phyloP scores from a whole-genome alignment of 176 grass and related monocot species.

The Oryza officinalis region DNA sequence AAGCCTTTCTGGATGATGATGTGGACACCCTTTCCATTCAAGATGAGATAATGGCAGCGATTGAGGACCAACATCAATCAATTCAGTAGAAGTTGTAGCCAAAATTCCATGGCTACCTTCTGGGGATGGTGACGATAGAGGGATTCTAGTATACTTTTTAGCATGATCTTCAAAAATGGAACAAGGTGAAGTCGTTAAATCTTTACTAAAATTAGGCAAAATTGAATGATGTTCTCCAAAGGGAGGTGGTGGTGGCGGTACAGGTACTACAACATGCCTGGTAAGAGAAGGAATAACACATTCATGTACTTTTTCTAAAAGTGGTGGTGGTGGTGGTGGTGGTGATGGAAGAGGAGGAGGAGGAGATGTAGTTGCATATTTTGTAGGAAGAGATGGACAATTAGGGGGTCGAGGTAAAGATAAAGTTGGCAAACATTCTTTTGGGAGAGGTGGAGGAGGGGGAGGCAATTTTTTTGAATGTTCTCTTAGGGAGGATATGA shows the following conservation, averaged over 20 bases:
- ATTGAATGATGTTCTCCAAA: neutral
- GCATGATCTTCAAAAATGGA: slow-evolving; percentile 14
- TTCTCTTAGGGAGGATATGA: neutral
- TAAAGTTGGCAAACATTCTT: neutral
- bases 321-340: neutral
- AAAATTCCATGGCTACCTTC: neutral
- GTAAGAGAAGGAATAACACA: neutral
- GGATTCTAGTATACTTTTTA: neutral
- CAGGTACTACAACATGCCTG: slow-evolving; percentile 24
- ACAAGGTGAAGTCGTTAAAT: slow-evolving; percentile 13
- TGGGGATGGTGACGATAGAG: neutral
- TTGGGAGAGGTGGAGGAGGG: neutral
- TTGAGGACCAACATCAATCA: neutral
- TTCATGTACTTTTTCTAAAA: neutral
- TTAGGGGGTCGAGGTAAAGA: neutral
- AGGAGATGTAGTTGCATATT: slow-evolving; percentile 4
- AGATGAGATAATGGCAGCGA: neutral
- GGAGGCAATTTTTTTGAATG: neutral
- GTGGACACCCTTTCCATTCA: neutral
- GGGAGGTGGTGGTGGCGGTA: slow-evolving; percentile 33
- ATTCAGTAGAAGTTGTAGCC: neutral
- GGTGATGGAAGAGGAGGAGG: neutral
- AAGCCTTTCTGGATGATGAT: neutral
- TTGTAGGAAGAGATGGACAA: neutral
- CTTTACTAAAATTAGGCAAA: neutral